These are phyloP conservation scores for Paramyrothecium sp. DNA, from an alignment of 2,329 filamentous ascomycete species.

Conservation along the genomic window DNA sequence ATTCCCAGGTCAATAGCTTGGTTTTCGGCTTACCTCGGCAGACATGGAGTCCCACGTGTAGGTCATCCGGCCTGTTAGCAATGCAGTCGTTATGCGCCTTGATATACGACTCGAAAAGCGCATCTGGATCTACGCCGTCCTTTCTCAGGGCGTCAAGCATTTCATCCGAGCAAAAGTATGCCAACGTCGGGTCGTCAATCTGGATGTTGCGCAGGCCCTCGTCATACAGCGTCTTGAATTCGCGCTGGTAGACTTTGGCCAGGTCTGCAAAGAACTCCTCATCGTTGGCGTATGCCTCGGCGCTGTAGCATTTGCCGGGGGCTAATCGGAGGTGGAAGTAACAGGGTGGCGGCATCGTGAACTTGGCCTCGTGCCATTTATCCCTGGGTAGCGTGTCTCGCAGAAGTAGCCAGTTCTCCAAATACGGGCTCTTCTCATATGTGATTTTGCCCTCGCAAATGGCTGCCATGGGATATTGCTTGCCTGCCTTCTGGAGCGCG, in stretches of 20 bases:
- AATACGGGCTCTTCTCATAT: constrained; percentile 38
- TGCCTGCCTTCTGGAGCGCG: constrained; percentile 34
- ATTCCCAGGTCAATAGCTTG: neutral
- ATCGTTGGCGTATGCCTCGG: constrained; percentile 49
- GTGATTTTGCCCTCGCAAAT: constrained; percentile 41
- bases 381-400: constrained; percentile 48
- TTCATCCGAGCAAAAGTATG: constrained; percentile 66
- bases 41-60: constrained; percentile 71
- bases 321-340: constrained; percentile 62
- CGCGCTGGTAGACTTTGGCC: constrained; percentile 52
- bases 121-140: constrained; percentile 59
- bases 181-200: constrained; percentile 63
- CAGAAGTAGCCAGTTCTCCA: constrained; percentile 41
- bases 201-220: constrained; percentile 56
- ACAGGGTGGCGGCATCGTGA: constrained; percentile 65
- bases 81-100: constrained; percentile 72
- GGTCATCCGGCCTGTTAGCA: constrained; percentile 56
- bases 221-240: constrained; percentile 53
- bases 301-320: constrained; percentile 50
- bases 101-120: constrained; percentile 68
- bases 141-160: constrained; percentile 59
- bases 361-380: constrained; percentile 63
- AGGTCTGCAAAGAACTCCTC: constrained; percentile 58
- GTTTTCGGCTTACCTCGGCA: constrained; percentile 27
- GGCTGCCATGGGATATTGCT: constrained; percentile 36